These are phyloP conservation scores for Phytophthora hybrid DNA, from an alignment of 352 stramenopile species.

Conservation along the genomic window DNA sequence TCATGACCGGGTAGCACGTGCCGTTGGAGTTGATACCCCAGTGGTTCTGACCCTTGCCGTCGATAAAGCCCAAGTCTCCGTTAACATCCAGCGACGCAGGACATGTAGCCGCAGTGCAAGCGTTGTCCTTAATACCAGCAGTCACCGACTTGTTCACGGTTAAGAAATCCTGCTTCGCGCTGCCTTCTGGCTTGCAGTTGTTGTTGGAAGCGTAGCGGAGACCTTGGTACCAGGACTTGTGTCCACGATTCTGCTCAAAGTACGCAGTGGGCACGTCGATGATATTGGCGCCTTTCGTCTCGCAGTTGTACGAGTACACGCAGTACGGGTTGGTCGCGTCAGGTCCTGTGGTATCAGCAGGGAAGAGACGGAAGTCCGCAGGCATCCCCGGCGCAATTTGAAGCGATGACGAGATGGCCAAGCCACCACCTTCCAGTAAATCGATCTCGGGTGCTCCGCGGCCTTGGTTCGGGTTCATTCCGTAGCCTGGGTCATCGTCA, in stretches of 20 bases:
- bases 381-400: slow-evolving; percentile 88
- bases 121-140: slow-evolving; percentile 50
- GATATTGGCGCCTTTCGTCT: slow-evolving; percentile 59
- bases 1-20: slow-evolving; percentile 70
- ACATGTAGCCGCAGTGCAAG: slow-evolving; percentile 44
- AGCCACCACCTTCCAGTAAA: slow-evolving; percentile 89
- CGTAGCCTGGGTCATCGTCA: slow-evolving; percentile 89
- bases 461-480: slow-evolving; percentile 83
- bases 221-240: slow-evolving; percentile 70
- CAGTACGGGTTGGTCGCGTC: slow-evolving; percentile 45
- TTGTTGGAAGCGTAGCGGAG: slow-evolving; percentile 63
- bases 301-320: slow-evolving; percentile 59
- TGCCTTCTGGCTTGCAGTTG: slow-evolving; percentile 36
- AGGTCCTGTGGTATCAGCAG: slow-evolving; percentile 35
- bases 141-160: slow-evolving; percentile 39
- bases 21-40: slow-evolving; percentile 77
- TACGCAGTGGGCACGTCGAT: slow-evolving; percentile 54
- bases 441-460: slow-evolving; percentile 94
- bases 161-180: slow-evolving; percentile 38
- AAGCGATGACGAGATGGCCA: slow-evolving; percentile 89
- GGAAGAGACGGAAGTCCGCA: slow-evolving; percentile 63
- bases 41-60: slow-evolving; percentile 39
- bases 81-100: slow-evolving; percentile 58
- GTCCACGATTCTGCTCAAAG: slow-evolving; percentile 45
- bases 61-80: slow-evolving; percentile 46